A percentile compares a stretch with the other conserved stretches of the same genome.
These are phyloP conservation scores for Arthroderma uncinatum DNA, from an alignment of 2,329 filamentous ascomycete species.

Conservation along the genomic window DNA sequence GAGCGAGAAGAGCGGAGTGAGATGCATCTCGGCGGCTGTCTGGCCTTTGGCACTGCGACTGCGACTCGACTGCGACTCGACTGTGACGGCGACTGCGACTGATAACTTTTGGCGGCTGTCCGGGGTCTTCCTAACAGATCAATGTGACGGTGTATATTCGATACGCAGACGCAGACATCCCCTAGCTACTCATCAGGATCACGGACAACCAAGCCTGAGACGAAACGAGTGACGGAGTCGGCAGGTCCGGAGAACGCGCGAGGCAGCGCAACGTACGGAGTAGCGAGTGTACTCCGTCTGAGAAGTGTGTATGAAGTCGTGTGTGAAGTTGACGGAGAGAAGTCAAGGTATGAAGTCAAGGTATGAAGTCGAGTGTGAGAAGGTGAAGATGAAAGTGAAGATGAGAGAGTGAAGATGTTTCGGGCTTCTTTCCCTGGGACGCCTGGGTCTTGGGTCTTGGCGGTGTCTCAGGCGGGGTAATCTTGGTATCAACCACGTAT, in stretches of 20 bases:
- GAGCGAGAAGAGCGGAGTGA: constrained; percentile 24
- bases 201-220: neutral
- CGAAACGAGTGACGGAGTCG: neutral
- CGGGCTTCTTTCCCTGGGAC: too few relatives aligned
- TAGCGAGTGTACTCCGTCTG: too few relatives aligned
- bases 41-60: too few relatives aligned
- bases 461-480: constrained; percentile 3
- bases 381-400: neutral
- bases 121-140: too few relatives aligned
- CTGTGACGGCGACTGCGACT: too few relatives aligned
- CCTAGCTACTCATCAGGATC: neutral
- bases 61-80: too few relatives aligned
- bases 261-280: neutral
- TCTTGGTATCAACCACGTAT: neutral
- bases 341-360: too few relatives aligned
- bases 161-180: neutral
- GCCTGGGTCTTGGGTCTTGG: neutral
- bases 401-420: neutral
- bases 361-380: neutral
- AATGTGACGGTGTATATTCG: neutral
- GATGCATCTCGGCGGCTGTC: neutral
- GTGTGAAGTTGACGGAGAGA: too few relatives aligned
- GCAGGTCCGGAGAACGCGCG: too few relatives aligned
- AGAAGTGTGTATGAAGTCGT: too few relatives aligned
- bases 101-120: too few relatives aligned